These are phyloP conservation scores for Polygonum maritimum DNA, from an alignment of 148 eudicot genomes.

Conservation along the genomic window DNA sequence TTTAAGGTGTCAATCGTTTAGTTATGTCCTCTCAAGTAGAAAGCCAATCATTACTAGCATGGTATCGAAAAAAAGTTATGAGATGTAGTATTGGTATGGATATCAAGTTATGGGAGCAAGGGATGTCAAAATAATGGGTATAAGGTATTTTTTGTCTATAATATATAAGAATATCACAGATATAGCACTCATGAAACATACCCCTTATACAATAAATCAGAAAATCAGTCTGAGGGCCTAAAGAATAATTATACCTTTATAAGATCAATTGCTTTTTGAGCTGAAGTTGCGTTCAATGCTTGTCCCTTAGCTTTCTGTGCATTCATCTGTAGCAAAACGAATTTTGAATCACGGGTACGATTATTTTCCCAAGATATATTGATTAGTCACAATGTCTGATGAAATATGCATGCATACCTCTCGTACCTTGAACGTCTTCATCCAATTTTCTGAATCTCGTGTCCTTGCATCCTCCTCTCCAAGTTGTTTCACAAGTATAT, in stretches of 20 bases:
- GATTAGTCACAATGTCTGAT: neutral
- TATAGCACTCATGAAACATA: too few relatives aligned
- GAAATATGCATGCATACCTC: conserved; percentile 37
- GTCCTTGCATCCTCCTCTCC: conserved; percentile 98
- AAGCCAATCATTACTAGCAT: too few relatives aligned
- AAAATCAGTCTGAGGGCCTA: too few relatives aligned
- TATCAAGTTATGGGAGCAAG: too few relatives aligned
- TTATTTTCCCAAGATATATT: neutral
- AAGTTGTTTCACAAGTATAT: conserved; percentile 91
- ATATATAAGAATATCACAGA: too few relatives aligned
- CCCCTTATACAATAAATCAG: too few relatives aligned
- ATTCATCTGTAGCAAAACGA: conserved; percentile 36
- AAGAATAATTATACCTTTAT: conserved; percentile 52
- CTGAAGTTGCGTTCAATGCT: conserved; percentile 52
- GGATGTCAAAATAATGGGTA: too few relatives aligned
- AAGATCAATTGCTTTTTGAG: conserved; percentile 69
- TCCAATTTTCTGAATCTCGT: conserved; percentile 91
- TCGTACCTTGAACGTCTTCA: conserved; percentile 84
- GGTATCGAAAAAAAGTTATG: too few relatives aligned
- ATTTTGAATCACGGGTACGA: neutral
- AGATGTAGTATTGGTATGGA: too few relatives aligned
- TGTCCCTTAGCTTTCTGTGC: conserved; percentile 86
- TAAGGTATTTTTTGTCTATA: too few relatives aligned
- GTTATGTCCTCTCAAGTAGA: too few relatives aligned
- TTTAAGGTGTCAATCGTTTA: neutral